phyloP scores from a whole-genome alignment of 1,284 basidiomycete species.

The Sanguinoderma infundibulare region DNA sequence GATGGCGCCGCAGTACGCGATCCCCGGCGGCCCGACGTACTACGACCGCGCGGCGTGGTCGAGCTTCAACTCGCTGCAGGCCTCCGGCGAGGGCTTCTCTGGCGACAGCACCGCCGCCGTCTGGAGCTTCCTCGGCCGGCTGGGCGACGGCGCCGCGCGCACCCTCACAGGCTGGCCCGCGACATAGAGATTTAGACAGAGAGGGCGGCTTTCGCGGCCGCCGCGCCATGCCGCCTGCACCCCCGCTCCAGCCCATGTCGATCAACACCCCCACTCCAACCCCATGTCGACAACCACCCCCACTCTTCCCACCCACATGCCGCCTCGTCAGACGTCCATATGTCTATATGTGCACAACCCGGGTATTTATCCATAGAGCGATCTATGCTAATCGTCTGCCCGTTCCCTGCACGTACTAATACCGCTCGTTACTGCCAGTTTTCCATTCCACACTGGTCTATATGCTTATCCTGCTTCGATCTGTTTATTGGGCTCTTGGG shows the following conservation, averaged over 20 bases:
- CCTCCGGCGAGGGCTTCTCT: slow-evolving; percentile 67
- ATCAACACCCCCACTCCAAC: background rate
- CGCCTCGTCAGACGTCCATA: slow-evolving; percentile 10
- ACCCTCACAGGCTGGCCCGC: slow-evolving; percentile 71
- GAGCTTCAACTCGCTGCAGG: slow-evolving; percentile 73
- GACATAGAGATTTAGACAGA: slow-evolving; percentile 39
- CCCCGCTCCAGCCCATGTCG: background rate
- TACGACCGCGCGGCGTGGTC: slow-evolving; percentile 81
- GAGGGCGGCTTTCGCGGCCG: background rate
- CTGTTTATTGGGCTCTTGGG: background rate
- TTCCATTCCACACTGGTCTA: background rate
- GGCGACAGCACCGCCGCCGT: slow-evolving; percentile 52
- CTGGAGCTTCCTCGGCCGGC: slow-evolving; percentile 65
- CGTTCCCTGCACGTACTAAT: slow-evolving; percentile 24
- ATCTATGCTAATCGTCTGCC: slow-evolving; percentile 28
- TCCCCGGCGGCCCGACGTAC: slow-evolving; percentile 71
- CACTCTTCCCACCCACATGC: slow-evolving; percentile 12
- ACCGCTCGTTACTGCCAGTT: slow-evolving; percentile 17
- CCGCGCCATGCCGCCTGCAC: background rate
- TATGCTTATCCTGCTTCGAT: background rate
- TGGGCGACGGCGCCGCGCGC: slow-evolving; percentile 72
- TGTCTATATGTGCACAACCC: slow-evolving; percentile 21
- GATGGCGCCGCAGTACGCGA: slow-evolving; percentile 57
- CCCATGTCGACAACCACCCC: slow-evolving; percentile 7
- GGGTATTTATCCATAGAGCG: slow-evolving; percentile 25